Conservation (phyloP, 73 alveolate species). For the Paraurostyla sp. region DNA sequence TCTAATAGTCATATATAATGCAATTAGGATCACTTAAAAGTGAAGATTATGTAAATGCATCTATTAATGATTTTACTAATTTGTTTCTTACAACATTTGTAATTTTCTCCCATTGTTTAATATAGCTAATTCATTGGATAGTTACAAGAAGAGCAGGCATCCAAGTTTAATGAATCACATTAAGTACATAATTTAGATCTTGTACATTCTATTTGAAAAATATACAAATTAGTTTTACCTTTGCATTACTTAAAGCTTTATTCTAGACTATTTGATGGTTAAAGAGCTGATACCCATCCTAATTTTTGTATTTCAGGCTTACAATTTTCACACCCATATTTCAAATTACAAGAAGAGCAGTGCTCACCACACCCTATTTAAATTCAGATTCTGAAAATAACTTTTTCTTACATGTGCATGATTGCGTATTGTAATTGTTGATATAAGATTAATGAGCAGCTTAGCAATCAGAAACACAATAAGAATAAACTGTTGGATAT, state of each 20-base stretch:
- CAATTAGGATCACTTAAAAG: too few relatives aligned
- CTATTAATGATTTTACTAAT: too few relatives aligned
- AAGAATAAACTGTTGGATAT: not conserved
- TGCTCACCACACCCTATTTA: not conserved
- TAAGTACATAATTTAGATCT: not conserved
- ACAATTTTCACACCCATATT: constrained; percentile 18
- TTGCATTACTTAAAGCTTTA: too few relatives aligned
- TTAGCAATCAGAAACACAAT: not conserved
- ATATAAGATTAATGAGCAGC: not conserved
- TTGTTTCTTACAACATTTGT: too few relatives aligned
- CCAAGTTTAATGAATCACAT: not conserved
- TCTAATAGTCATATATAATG: too few relatives aligned
- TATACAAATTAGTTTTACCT: not conserved
- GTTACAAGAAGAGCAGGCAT: not conserved
- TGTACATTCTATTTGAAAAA: not conserved
- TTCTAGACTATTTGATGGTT: constrained; percentile 2
- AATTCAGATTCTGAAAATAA: not conserved
- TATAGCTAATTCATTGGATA: not conserved
- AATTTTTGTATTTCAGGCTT: not conserved
- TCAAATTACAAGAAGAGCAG: not conserved
- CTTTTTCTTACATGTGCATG: not conserved
- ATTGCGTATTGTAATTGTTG: not conserved
- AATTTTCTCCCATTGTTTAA: too few relatives aligned
- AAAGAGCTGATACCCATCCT: constrained; percentile 20
- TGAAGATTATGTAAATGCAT: too few relatives aligned